phyloP scores from a whole-genome alignment of 2,329 filamentous ascomycete genomes.

The Aspergillus fumigatus region DNA sequence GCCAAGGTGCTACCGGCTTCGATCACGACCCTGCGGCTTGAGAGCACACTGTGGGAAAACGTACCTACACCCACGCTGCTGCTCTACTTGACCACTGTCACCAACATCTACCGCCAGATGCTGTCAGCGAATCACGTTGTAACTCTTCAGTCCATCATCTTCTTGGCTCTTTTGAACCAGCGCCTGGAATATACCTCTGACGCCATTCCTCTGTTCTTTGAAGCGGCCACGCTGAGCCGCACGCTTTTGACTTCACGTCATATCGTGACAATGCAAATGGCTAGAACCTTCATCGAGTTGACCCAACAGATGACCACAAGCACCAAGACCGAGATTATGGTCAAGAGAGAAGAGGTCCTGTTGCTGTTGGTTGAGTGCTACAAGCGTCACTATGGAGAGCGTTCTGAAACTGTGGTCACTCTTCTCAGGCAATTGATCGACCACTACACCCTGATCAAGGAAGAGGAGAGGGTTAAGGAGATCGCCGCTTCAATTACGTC shows the following conservation, averaged over 20 bases:
- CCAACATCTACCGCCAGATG: constrained; percentile 29
- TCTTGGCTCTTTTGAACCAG: constrained; percentile 38
- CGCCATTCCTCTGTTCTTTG: constrained; percentile 39
- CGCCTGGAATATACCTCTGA: constrained; percentile 22
- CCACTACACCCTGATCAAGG: constrained; percentile 45
- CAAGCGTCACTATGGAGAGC: constrained; percentile 43
- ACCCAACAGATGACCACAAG: constrained; percentile 30
- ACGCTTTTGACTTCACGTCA: constrained; percentile 37
- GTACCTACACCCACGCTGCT: constrained; percentile 28
- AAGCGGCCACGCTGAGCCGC: constrained; percentile 36
- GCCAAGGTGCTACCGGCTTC: constrained; percentile 45
- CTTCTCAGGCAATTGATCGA: constrained; percentile 42
- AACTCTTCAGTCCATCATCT: constrained; percentile 41
- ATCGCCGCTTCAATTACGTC: constrained; percentile 23
- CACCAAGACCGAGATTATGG: constrained; percentile 30
- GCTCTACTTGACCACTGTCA: constrained; percentile 24
- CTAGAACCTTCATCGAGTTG: constrained; percentile 41
- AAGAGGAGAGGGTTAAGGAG: constrained; percentile 42
- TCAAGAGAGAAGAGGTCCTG: constrained; percentile 42
- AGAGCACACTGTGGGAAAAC: constrained; percentile 46
- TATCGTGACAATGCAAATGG: constrained; percentile 43
- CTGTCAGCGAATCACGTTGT: constrained; percentile 37
- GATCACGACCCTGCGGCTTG: constrained; percentile 44
- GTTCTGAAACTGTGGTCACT: constrained; percentile 42
- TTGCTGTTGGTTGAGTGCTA: constrained; percentile 45